These are phyloP conservation scores for Biscogniauxia sp. DNA, from an alignment of 2,329 filamentous ascomycete species.

Conservation along the genomic window DNA sequence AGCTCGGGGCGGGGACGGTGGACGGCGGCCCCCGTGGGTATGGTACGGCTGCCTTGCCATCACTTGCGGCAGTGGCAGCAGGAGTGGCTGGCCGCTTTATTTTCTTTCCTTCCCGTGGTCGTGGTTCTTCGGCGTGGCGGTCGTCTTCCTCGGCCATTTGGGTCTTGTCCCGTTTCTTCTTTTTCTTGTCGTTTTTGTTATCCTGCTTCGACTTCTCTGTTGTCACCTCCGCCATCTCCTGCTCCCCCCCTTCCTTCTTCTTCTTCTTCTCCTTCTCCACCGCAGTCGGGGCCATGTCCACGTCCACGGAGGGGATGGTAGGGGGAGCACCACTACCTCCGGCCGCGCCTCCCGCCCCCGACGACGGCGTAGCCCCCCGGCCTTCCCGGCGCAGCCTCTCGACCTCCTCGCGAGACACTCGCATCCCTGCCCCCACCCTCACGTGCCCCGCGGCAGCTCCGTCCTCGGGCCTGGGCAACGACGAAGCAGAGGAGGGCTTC, in stretches of 20 bases:
- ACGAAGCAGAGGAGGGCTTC: background rate
- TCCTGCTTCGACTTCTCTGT: no score
- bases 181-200: background rate
- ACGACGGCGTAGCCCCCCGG: background rate
- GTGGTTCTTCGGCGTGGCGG: no score
- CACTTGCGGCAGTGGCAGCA: background rate
- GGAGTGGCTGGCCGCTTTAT: background rate
- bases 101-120: background rate
- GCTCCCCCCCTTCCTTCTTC: background rate
- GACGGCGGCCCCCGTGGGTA: no score
- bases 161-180: background rate
- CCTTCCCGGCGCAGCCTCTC: slow-evolving; percentile 9
- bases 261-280: background rate
- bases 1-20: no score
- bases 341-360: no score
- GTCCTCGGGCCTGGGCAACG: no score
- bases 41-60: background rate
- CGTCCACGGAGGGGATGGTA: background rate
- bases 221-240: no score
- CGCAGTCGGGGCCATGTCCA: background rate
- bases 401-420: background rate
- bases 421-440: no score
- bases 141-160: background rate
- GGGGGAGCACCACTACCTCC: background rate
- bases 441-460: no score